Conservation (phyloP, 2,329 filamentous ascomycete genomes). For the Sporothrix dimorphospora region DNA sequence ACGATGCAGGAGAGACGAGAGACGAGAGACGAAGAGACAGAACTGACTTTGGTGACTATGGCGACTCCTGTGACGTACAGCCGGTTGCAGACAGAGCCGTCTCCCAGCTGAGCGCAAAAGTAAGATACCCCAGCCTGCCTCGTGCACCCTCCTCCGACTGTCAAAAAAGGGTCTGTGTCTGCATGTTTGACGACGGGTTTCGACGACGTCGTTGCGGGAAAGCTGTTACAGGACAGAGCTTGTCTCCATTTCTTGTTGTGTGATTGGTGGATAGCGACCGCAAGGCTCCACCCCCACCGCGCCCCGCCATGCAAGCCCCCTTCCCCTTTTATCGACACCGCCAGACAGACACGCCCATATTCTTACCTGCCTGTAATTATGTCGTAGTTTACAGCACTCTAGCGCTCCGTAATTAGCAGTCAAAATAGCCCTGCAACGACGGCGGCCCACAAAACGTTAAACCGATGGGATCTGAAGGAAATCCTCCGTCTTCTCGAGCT, state of each 20-base stretch:
- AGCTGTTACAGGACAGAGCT: slow-evolving; percentile 47
- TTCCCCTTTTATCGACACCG: background rate
- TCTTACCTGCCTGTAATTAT: background rate
- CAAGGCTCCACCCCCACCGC: background rate
- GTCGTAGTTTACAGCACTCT: background rate
- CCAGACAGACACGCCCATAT: background rate
- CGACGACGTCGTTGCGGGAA: slow-evolving; percentile 44
- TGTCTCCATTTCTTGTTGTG: slow-evolving; percentile 31
- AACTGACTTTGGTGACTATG: background rate
- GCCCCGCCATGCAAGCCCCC: background rate
- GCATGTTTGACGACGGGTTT: slow-evolving; percentile 47
- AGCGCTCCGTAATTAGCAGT: background rate
- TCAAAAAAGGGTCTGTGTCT: slow-evolving; percentile 40
- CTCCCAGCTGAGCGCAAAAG: background rate
- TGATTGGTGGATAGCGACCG: slow-evolving; percentile 21
- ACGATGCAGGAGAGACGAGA: slow-evolving; percentile 5
- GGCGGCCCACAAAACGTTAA: background rate
- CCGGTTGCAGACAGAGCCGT: too few species aligned
- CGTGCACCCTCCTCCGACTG: background rate
- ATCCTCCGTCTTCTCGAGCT: background rate
- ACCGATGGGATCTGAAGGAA: background rate
- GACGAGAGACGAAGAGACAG: slow-evolving; percentile 3
- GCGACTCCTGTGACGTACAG: background rate
- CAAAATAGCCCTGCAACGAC: background rate
- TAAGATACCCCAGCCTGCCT: background rate